Percentiles rank a stretch among this genome's conserved stretches.
Evolutionary conservation across 2,329 filamentous ascomycete species (phyloP).

Genomic region (Beauveria australis): DNA sequence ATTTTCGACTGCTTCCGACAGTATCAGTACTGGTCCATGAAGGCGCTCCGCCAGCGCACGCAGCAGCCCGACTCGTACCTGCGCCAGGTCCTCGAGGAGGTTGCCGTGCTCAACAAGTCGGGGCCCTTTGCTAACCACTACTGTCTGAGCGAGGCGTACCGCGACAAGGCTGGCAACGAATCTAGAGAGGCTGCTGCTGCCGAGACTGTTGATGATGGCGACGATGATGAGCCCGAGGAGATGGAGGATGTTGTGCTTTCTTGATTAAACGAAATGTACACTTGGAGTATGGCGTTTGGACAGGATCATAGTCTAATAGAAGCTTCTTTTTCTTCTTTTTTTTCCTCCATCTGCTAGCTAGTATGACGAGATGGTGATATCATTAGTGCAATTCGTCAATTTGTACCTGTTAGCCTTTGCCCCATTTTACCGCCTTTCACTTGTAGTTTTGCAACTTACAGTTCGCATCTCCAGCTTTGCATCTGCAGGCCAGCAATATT

Average conservation of each 20-base stretch:
- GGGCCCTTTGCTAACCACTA: conserved; percentile 82
- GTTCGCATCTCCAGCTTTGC: no score
- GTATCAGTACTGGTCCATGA: conserved; percentile 93
- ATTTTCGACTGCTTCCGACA: conserved; percentile 77
- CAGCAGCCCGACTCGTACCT: conserved; percentile 91
- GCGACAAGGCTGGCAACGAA: conserved; percentile 29
- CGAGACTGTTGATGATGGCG: conserved; percentile 54
- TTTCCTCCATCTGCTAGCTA: no score
- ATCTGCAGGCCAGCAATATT: neutral
- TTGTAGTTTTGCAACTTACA: no score
- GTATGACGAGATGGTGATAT: neutral
- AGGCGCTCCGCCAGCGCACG: conserved; percentile 66
- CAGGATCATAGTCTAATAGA: neutral
- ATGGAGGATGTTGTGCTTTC: conserved; percentile 63
- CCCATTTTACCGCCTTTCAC: neutral
- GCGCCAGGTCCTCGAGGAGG: conserved; percentile 72
- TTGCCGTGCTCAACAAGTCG: conserved; percentile 74
- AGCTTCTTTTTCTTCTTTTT: neutral
- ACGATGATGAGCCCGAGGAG: conserved; percentile 60
- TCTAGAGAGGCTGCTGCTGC: conserved; percentile 45
- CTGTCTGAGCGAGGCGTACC: conserved; percentile 59
- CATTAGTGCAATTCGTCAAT: neutral
- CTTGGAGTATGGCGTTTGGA: neutral
- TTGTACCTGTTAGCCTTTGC: neutral
- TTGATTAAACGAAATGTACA: neutral